Evolutionary conservation across 1,284 basidiomycete genomes (phyloP), one percentile per base, ranked within the genome.

Genomic region (Malassezia arunalokei): DNA sequence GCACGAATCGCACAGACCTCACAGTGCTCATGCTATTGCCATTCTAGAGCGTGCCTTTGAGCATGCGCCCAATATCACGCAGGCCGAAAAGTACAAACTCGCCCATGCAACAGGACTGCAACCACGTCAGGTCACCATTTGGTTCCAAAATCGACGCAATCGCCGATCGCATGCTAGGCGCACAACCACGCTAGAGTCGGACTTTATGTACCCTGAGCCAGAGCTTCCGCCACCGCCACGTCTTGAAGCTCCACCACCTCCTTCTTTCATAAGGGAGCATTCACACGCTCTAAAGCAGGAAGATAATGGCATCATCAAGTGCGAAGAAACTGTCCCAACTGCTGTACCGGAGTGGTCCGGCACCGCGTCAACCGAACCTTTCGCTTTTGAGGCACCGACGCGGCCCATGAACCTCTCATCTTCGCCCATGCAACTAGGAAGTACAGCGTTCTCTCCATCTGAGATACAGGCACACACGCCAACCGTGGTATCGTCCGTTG

Each of bases 71-170:
- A 70, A 64, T 39, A 71, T 71, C 51, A 65, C 65, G 6, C 65
- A 60, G 51, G 65, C 69, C 11, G 69, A 71, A 41, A 71, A 70
- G 39, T 56, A 58, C 43, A 60, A 53, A 44, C 54, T 71, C 8
- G 64, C 69, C 12, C 53, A 66, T 30, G 58, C 57, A 8, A 68
- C 65, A 27, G 66, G 65, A 11, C 62, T 71, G 11, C 44, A 62
- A 46, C 69, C 69, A 14, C 60, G 65, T 24, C 67, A 69, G 51
- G 69, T 71, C 1, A 68, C 66, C 17, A 65, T 71, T 37, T 71
- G 68, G 69, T 51, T 56, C 29, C 49, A 51, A 14, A 56, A 56
- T 32, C 31, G 52, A n/a, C 49, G 51, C 11, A 54, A 54, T 37
- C 39, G 50, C 5, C 47, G 47, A 12, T 27, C 40, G 0, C n/a